These are phyloP conservation scores for Smallanthus sonchifolius DNA, from an alignment of 129 eudicot genomes.

Conservation along the genomic window DNA sequence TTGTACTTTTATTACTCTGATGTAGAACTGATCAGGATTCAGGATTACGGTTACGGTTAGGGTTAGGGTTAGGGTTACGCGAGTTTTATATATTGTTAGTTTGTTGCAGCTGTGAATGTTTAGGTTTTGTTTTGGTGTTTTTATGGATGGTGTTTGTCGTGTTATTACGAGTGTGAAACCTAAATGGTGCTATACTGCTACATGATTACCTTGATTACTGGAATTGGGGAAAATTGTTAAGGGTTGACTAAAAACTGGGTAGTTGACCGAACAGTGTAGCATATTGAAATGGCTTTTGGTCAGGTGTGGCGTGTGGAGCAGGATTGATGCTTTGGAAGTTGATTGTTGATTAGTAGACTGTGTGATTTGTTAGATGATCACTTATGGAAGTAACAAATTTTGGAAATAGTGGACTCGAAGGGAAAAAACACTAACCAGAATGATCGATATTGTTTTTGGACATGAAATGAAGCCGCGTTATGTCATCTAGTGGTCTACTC, in stretches of 20 bases:
- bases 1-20: not conserved
- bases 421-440: not conserved
- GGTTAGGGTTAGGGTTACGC: not conserved
- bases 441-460: not conserved
- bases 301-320: not conserved
- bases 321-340: not conserved
- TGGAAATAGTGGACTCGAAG: not conserved
- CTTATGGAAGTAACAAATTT: slow-evolving; percentile 1
- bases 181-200: not conserved
- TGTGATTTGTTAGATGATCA: not conserved
- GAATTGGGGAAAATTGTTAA: not conserved
- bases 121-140: slow-evolving; percentile 4
- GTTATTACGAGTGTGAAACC: not conserved
- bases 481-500: not conserved
- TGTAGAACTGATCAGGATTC: not conserved
- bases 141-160: not conserved
- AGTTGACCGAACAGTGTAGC: slow-evolving; percentile 9
- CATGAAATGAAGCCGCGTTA: not conserved
- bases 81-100: not conserved
- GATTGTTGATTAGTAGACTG: not conserved
- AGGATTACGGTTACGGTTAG: not conserved
- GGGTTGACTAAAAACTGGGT: slow-evolving; percentile 17
- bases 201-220: not conserved
- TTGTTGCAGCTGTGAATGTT: slow-evolving; percentile 10
- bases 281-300: not conserved